A percentile compares a stretch with the other conserved stretches of the same genome.
Conservation (phyloP, 176 grass and related monocot species). For the Carex cristatella region DNA sequence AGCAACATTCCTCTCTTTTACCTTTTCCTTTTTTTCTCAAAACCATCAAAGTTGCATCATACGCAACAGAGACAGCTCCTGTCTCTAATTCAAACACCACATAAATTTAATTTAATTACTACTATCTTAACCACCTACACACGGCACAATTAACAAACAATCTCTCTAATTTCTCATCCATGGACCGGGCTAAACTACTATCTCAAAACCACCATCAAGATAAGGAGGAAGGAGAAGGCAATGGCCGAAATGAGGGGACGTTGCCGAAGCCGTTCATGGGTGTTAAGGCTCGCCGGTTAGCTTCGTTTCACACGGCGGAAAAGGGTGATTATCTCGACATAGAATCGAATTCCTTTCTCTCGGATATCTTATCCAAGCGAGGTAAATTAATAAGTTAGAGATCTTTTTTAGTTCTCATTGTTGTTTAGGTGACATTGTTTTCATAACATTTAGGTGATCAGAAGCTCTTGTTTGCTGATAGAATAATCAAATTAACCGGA, state of each 20-base stretch:
- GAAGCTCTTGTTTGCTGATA: conserved; percentile 84
- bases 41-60: conserved; percentile 4
- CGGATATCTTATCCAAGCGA: conserved; percentile 81
- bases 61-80: conserved; percentile 22
- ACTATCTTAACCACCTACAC: neutral
- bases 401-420: neutral
- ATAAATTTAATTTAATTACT: neutral
- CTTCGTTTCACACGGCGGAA: conserved; percentile 41
- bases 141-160: neutral
- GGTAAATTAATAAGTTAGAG: conserved; percentile 25
- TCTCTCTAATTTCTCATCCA: neutral
- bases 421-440: neutral
- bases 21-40: neutral
- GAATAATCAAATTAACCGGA: conserved; percentile 60
- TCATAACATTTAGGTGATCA: conserved; percentile 57
- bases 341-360: conserved; percentile 52
- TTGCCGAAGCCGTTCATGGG: conserved; percentile 43
- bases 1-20: neutral
- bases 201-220: neutral
- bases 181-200: neutral
- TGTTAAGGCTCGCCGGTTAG: conserved; percentile 58
- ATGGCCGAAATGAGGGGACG: neutral
- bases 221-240: neutral
- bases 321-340: conserved; percentile 82
- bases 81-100: conserved; percentile 11